Evolutionary conservation across 2,329 filamentous ascomycete genomes (phyloP), one percentile per base, ranked within the genome.

Genomic region (Metarhizium robertsii): DNA sequence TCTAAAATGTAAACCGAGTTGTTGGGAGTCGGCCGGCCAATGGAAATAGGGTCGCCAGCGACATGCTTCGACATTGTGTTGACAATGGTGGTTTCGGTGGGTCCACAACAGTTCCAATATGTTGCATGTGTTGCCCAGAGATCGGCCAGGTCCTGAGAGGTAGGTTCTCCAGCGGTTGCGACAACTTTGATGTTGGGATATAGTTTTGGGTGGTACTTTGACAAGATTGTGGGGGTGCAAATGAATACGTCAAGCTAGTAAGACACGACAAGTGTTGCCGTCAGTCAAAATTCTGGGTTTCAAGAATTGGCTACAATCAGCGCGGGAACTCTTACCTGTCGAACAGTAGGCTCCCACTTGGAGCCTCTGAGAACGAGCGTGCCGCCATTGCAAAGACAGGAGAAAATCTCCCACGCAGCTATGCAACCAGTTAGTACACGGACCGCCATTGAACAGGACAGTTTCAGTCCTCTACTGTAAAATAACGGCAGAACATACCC

Each of bases 321-420:
- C 14, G 11, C 8, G 38, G 38, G 14, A 11, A 40, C 47, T 59
- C 65, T 57, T 53, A 80, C 76, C 62, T 78, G 67, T 47, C 64
- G 61, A 4, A 83, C 66, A 7, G 75, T 73, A 4, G 70, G 65
- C 43, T 72, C 65, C 79, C 79, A 82, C 49, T 72, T 65, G 2
- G 75, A 73, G 2, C 75, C 78, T 48, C 80, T 71, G 46, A 82
- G 69, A 49, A 79, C 69, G 48, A 83, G 67, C 3, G 79, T 82
- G 5, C 80, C 80, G 20, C 80, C 80, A 50, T 83, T 83, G 67
- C 79, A 79, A 29, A 83, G 66, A 53, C 75, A 77, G 1, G 73
- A 75, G 8, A 84, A 72, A n/a, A 83, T 78, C 59, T 84, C 80
- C 80, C 81, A 84, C 13, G 80, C 79, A 25, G 78, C 80, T 81